Evolutionary conservation across 2,329 filamentous ascomycete genomes (phyloP).

Genomic region (Nemania sp.): DNA sequence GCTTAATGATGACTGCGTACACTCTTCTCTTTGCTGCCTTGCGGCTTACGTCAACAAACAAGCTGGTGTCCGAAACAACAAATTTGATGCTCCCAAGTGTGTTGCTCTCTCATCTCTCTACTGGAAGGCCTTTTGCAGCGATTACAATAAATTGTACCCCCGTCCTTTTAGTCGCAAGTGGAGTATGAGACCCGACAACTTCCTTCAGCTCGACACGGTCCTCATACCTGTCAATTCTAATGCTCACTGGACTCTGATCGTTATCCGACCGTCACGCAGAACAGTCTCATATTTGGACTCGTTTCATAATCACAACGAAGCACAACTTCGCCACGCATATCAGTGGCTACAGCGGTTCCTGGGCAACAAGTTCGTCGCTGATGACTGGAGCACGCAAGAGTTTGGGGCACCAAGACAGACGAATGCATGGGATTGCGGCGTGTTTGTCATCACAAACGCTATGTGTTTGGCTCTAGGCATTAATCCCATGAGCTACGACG

Average conservation of each 20-base stretch:
- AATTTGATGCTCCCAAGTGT: slow-evolving; percentile 61
- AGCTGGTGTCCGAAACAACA: slow-evolving; percentile 55
- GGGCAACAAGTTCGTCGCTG: slow-evolving; percentile 53
- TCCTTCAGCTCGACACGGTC: slow-evolving; percentile 68
- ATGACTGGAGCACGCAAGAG: slow-evolving; percentile 64
- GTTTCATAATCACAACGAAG: slow-evolving; percentile 51
- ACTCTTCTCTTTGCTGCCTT: slow-evolving; percentile 66
- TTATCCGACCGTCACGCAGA: slow-evolving; percentile 64
- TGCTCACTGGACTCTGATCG: slow-evolving; percentile 73
- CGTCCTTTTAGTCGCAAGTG: slow-evolving; percentile 46
- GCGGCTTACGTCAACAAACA: slow-evolving; percentile 62
- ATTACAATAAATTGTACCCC: slow-evolving; percentile 55
- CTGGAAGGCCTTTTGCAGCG: slow-evolving; percentile 58
- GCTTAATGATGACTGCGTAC: slow-evolving; percentile 80
- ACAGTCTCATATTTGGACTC: slow-evolving; percentile 74
- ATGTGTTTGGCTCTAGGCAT: slow-evolving; percentile 63
- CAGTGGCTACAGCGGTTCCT: slow-evolving; percentile 64
- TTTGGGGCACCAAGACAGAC: slow-evolving; percentile 60
- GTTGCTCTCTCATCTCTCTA: slow-evolving; percentile 70
- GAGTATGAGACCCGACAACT: slow-evolving; percentile 62
- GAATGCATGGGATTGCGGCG: slow-evolving; percentile 77
- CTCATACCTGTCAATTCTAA: slow-evolving; percentile 70
- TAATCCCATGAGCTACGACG: slow-evolving; percentile 54
- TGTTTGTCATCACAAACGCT: slow-evolving; percentile 75
- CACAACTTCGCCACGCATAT: slow-evolving; percentile 49